Evolutionary conservation across 169 alveolate genomes (phyloP), one percentile per base, ranked within the genome.

Genomic region (Eimeria tenella): DNA sequence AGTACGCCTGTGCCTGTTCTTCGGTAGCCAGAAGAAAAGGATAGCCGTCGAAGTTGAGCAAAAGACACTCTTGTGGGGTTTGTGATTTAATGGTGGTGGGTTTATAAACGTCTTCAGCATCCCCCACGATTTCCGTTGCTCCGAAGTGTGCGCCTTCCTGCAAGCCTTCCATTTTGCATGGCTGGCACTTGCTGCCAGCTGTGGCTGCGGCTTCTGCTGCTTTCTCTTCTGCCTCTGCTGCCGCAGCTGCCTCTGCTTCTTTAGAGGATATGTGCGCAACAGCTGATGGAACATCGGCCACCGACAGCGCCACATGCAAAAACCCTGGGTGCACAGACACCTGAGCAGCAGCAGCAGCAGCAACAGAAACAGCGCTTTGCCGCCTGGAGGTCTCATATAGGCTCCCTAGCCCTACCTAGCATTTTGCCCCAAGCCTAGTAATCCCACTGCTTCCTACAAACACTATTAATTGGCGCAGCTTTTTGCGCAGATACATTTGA

Each of bases 251-350:
- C 8, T 9, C 71, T 10, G 5, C 49, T 25, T 77, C 89, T 17
- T 4, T n/a, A 9, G 73, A 52, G 62, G 42, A n/a, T 19, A 81
- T 56, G 53, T 53, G 70, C 56, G 81, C 90, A 17, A 52, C 94
- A 8, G 94, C 94, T 7, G 83, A n/a, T 42, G 68, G 25, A 0
- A 90, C 90, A 82, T 90, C 94, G 50, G 56, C 83, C 42, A 90
- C 94, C 3, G 79, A 89, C 83, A 90, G 21, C 9, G 94, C 94
- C 49, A 90, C 63, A 70, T 90, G 86, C 62, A 82, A 23, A 21
- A 90, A 90, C 13, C 94, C 84, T 53, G 94, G 94, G 56, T 90
- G 90, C 19, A 90, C 86, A 50, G 90, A 83, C 63, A 90, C 86
- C 94, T 90, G 68, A 55, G 58, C 65, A 23, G 73, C 75, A 49